Evolutionary conservation across 768 basidiomycete species (phyloP).

Genomic region (Lyophyllum semitale): DNA sequence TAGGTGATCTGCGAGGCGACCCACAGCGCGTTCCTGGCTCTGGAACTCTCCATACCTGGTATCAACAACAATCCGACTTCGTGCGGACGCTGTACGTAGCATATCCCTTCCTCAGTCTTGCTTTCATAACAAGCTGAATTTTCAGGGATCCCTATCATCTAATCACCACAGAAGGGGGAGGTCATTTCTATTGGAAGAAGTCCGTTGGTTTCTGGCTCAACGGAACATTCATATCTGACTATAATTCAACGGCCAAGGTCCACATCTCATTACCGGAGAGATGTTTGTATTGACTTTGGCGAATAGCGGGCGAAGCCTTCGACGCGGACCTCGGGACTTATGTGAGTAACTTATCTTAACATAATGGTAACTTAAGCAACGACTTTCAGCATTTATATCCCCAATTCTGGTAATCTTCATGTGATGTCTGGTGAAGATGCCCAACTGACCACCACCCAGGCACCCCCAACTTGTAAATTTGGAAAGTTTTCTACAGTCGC

Average conservation of each 20-base stretch:
- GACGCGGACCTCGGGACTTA: slow-evolving; percentile 54
- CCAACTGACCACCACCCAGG: slow-evolving; percentile 22
- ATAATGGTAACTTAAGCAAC: slow-evolving; percentile 15
- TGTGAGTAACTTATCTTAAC: slow-evolving; percentile 31
- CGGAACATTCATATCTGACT: slow-evolving; percentile 46
- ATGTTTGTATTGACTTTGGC: not conserved
- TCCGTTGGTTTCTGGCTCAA: slow-evolving; percentile 44
- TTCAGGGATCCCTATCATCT: slow-evolving; percentile 51
- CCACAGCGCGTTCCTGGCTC: slow-evolving; percentile 50
- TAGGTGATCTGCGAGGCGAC: slow-evolving; percentile 52
- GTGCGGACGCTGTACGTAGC: slow-evolving; percentile 48
- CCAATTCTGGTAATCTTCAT: slow-evolving; percentile 35
- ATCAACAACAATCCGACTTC: slow-evolving; percentile 51
- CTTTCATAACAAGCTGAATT: not conserved
- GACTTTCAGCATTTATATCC: slow-evolving; percentile 43
- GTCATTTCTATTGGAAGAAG: slow-evolving; percentile 54
- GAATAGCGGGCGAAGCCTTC: slow-evolving; percentile 55
- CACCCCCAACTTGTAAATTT: slow-evolving; percentile 35
- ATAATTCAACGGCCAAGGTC: slow-evolving; percentile 59
- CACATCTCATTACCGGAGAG: not conserved
- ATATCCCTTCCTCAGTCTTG: not conserved
- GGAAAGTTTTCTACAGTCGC: not conserved
- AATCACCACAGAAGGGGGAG: slow-evolving; percentile 60
- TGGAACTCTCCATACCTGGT: slow-evolving; percentile 49
- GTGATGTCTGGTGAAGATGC: not conserved